phyloP scores from a whole-genome alignment of 164 flowering plant genomes.

The Tetracentron sinense region DNA sequence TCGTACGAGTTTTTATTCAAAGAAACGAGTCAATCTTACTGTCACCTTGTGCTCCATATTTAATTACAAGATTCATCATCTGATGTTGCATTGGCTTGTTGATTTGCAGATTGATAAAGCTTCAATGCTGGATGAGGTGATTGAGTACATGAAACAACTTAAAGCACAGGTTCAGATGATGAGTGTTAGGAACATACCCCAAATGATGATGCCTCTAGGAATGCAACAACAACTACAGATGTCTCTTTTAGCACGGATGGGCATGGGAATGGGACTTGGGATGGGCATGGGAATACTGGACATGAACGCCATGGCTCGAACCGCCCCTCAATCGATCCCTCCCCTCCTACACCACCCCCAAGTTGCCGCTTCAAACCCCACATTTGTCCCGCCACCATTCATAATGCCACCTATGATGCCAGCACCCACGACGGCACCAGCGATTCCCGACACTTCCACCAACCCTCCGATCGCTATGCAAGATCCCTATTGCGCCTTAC shows the following conservation, averaged over 20 bases:
- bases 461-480: constrained; percentile 19
- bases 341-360: constrained; percentile 20
- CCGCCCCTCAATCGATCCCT: constrained; percentile 22
- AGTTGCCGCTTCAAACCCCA: constrained; percentile 17
- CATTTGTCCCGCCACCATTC: constrained; percentile 31
- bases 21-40: too few relatives aligned
- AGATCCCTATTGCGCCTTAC: constrained; percentile 36
- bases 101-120: constrained; percentile 59
- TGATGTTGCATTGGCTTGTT: background rate
- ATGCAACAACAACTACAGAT: constrained; percentile 57
- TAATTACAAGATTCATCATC: too few relatives aligned
- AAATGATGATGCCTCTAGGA: constrained; percentile 53
- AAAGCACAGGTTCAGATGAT: constrained; percentile 65
- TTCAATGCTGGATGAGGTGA: constrained; percentile 69
- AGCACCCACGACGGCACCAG: constrained; percentile 9
- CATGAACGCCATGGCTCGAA: constrained; percentile 18
- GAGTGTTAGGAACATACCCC: constrained; percentile 44
- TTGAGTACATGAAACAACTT: constrained; percentile 58
- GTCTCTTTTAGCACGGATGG: constrained; percentile 48
- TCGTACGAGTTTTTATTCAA: too few relatives aligned
- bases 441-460: constrained; percentile 14
- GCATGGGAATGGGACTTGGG: constrained; percentile 39
- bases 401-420: constrained; percentile 29
- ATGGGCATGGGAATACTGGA: constrained; percentile 41
- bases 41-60: too few relatives aligned